Percentiles rank a stretch among this genome's conserved stretches.
Conservation (phyloP, 23 red algal genomes). For the Gracilaria vermiculophylla region DNA sequence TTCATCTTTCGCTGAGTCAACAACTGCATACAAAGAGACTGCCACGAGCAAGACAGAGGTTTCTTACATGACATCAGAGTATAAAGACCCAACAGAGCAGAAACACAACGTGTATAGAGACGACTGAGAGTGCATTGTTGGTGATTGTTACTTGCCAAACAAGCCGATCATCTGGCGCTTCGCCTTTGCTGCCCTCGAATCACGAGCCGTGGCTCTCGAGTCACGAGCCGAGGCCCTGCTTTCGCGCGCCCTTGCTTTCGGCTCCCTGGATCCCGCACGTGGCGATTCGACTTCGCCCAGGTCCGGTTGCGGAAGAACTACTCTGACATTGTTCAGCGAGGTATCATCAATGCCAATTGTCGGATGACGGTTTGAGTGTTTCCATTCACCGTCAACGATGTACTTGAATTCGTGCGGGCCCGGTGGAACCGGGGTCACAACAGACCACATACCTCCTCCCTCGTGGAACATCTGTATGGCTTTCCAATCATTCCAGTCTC, state of each 20-base stretch:
- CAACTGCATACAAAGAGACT: not conserved
- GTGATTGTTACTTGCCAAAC: slow-evolving; percentile 5
- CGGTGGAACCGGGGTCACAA: slow-evolving; percentile 89
- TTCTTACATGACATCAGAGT: too few relatives aligned
- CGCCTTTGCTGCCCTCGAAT: slow-evolving; percentile 49
- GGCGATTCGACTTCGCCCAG: slow-evolving; percentile 13
- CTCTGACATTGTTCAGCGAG: slow-evolving; percentile 89
- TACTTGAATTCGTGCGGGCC: slow-evolving; percentile 96
- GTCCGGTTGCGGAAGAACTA: slow-evolving; percentile 81
- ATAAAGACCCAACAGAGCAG: not conserved
- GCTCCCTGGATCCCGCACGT: not conserved
- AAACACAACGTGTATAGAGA: not conserved
- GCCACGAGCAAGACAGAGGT: too few relatives aligned
- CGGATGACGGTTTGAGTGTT: slow-evolving; percentile 86
- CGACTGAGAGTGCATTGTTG: not conserved
- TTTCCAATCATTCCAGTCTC: slow-evolving; percentile 98
- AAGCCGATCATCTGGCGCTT: slow-evolving; percentile 49
- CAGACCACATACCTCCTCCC: slow-evolving; percentile 89
- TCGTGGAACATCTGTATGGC: slow-evolving; percentile 95
- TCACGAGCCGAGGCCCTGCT: slow-evolving; percentile 41
- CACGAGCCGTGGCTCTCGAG: slow-evolving; percentile 25
- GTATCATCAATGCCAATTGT: slow-evolving; percentile 96
- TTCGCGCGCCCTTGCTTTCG: slow-evolving; percentile 56
- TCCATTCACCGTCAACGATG: slow-evolving; percentile 96
- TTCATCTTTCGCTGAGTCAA: too few relatives aligned